Conservation (phyloP, 208 protist species). For the Crithidia bombi region DNA sequence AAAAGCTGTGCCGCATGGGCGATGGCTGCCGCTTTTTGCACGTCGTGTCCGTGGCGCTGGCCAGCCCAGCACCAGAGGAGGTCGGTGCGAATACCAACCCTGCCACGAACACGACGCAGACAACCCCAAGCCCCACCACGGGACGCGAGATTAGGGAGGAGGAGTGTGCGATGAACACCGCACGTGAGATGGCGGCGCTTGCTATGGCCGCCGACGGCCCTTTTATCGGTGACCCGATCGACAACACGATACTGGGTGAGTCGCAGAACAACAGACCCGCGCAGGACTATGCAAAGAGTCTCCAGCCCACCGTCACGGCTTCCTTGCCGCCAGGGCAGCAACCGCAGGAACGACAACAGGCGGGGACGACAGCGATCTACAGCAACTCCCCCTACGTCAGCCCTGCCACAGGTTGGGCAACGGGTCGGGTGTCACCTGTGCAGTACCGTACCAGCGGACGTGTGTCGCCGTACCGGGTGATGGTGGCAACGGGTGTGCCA, state of each 20-base stretch:
- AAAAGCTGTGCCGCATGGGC: constrained; percentile 80
- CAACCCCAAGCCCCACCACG: not conserved
- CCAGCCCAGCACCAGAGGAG: constrained; percentile 40
- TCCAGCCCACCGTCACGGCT: not conserved
- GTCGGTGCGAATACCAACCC: not conserved
- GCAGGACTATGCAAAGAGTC: constrained; percentile 14
- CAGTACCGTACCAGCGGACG: constrained; percentile 39
- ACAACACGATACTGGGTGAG: constrained; percentile 20
- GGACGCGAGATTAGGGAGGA: constrained; percentile 27
- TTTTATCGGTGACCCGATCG: constrained; percentile 22
- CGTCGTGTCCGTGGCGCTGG: constrained; percentile 56
- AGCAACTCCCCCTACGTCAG: constrained; percentile 24
- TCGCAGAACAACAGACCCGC: constrained; percentile 14
- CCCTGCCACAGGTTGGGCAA: not conserved
- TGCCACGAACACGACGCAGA: not conserved
- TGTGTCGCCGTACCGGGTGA: constrained; percentile 31
- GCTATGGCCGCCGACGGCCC: constrained; percentile 30
- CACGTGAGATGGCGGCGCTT: constrained; percentile 36
- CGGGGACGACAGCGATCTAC: constrained; percentile 2
- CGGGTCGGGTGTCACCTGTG: constrained; percentile 28
- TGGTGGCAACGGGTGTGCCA: constrained; percentile 25
- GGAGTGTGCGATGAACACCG: constrained; percentile 36
- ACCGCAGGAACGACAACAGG: constrained; percentile 10
- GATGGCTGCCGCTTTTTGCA: constrained; percentile 81
- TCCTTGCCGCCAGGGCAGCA: not conserved